These are phyloP conservation scores for Vararia minispora DNA, from an alignment of 768 basidiomycete species.

Conservation along the genomic window DNA sequence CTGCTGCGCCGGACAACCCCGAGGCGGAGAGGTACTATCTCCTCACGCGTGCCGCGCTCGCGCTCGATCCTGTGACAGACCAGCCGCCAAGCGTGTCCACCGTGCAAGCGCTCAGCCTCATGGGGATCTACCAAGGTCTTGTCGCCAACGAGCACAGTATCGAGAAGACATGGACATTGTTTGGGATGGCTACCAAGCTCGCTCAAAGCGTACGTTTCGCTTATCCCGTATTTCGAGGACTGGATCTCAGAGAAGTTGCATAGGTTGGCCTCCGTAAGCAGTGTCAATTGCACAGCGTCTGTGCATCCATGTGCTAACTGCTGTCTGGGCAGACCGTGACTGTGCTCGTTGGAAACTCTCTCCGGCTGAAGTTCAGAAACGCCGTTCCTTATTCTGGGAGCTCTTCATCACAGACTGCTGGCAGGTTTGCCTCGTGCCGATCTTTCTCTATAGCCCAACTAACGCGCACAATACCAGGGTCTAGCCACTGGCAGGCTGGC, in stretches of 20 bases:
- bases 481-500: slow-evolving; percentile 60
- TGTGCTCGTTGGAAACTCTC: slow-evolving; percentile 59
- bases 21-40: slow-evolving; percentile 43
- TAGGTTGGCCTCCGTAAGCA: slow-evolving; percentile 59
- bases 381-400: slow-evolving; percentile 64
- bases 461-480: too few relatives aligned
- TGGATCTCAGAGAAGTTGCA: background rate
- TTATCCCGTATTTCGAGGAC: background rate
- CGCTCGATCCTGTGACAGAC: slow-evolving; percentile 57
- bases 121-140: slow-evolving; percentile 64
- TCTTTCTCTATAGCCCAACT: too few relatives aligned
- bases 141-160: slow-evolving; percentile 59
- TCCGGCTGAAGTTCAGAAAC: slow-evolving; percentile 56
- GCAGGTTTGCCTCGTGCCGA: slow-evolving; percentile 59
- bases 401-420: slow-evolving; percentile 64
- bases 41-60: slow-evolving; percentile 53
- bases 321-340: slow-evolving; percentile 43
- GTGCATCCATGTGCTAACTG: background rate
- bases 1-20: slow-evolving; percentile 37
- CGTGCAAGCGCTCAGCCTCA: slow-evolving; percentile 51
- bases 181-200: slow-evolving; percentile 54
- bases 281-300: background rate
- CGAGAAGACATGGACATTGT: slow-evolving; percentile 55
- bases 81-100: slow-evolving; percentile 63
- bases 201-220: slow-evolving; percentile 50